These are phyloP conservation scores for Kuraishia piskuri DNA, from an alignment of 805 yeast species.

Conservation along the genomic window DNA sequence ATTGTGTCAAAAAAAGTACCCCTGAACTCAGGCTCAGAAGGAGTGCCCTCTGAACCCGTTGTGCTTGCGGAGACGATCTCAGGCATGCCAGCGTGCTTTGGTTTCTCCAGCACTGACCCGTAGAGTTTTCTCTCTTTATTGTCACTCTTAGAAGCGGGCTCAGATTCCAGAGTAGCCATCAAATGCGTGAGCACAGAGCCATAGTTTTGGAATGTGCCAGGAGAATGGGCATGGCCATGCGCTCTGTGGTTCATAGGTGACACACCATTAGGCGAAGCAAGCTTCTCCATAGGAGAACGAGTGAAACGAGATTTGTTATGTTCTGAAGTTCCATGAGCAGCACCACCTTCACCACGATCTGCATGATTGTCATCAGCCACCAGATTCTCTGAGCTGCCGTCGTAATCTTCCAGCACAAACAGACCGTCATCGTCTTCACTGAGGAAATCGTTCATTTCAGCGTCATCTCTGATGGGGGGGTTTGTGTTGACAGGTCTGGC, in stretches of 20 bases:
- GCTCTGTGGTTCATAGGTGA: too few relatives aligned
- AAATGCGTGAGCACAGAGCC: neutral
- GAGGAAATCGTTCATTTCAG: slow-evolving; percentile 3
- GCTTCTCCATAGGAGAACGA: neutral
- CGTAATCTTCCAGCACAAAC: slow-evolving; percentile 29
- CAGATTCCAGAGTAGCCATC: neutral
- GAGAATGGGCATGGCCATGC: neutral
- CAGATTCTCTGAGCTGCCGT: slow-evolving; percentile 8
- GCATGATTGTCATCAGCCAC: slow-evolving; percentile 1
- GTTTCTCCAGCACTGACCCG: neutral
- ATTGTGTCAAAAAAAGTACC: neutral
- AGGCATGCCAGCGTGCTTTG: neutral
- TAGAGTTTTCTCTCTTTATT: too few relatives aligned
- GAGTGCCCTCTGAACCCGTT: neutral
- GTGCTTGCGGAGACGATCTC: neutral
- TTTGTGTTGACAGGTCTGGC: slow-evolving; percentile 6
- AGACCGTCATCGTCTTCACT: slow-evolving; percentile 25
- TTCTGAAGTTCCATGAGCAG: neutral
- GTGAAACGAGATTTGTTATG: neutral
- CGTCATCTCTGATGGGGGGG: slow-evolving; percentile 22
- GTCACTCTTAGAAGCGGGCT: neutral
- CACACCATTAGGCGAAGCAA: too few relatives aligned
- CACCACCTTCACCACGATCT: too few relatives aligned
- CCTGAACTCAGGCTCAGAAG: neutral
- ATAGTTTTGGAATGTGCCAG: neutral